Percentiles rank a stretch among this genome's conserved stretches.
Evolutionary conservation across 768 basidiomycete species (phyloP).

Genomic region (Rhodotorula graminis): DNA sequence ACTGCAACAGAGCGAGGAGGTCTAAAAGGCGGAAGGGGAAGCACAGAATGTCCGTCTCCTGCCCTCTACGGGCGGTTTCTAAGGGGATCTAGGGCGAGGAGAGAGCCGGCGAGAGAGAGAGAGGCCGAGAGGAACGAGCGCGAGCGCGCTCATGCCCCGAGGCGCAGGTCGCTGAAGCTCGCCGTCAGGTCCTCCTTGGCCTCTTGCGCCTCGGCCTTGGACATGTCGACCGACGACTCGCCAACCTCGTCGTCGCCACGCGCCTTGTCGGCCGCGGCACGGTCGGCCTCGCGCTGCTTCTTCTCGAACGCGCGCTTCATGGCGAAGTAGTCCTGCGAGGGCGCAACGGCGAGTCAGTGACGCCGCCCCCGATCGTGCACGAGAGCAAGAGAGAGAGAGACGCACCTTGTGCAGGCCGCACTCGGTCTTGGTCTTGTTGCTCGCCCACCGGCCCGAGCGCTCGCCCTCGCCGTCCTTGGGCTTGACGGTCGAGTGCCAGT

Average conservation of each 20-base stretch:
- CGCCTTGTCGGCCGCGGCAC: slow-evolving; percentile 21
- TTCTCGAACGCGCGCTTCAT: slow-evolving; percentile 51
- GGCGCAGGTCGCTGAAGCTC: slow-evolving; percentile 23
- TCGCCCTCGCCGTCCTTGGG: slow-evolving; percentile 55
- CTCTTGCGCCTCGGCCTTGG: not conserved
- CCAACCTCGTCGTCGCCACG: slow-evolving; percentile 36
- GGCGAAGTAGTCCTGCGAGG: slow-evolving; percentile 65
- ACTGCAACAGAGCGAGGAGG: no score
- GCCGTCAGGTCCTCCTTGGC: slow-evolving; percentile 27
- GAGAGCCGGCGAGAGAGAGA: not conserved
- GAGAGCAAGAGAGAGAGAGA: not conserved
- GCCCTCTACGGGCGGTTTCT: not conserved
- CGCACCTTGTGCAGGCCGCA: slow-evolving; percentile 70
- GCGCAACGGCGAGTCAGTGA: not conserved
- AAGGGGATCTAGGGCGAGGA: not conserved
- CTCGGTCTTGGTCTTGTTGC: slow-evolving; percentile 75
- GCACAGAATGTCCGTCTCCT: no score
- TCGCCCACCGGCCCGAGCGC: slow-evolving; percentile 86
- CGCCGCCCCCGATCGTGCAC: no score
- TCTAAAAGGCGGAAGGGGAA: no score
- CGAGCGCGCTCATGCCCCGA: slow-evolving; percentile 11
- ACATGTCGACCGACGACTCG: slow-evolving; percentile 30
- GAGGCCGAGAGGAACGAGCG: no score
- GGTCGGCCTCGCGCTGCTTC: slow-evolving; percentile 47
- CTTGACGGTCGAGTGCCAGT: slow-evolving; percentile 86